These are phyloP conservation scores for Scedosporium aurantiacum DNA, from an alignment of 2,329 filamentous ascomycete genomes.

Conservation along the genomic window DNA sequence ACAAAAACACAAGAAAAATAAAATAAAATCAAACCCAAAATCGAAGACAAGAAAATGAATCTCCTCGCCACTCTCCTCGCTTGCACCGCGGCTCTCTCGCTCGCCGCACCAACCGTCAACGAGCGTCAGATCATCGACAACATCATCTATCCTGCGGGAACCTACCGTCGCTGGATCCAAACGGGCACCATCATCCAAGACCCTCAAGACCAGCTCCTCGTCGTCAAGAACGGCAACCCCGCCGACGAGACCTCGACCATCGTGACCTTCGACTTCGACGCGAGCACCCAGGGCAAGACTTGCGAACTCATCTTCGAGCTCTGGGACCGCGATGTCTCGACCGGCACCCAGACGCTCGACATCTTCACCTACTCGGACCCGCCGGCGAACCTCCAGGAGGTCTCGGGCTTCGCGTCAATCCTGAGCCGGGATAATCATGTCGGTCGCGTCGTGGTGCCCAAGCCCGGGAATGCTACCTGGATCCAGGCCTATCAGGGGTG, in stretches of 20 bases:
- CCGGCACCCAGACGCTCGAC: conserved; percentile 4
- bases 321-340: conserved; percentile 7
- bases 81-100: not conserved
- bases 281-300: conserved; percentile 5
- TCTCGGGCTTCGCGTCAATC: not conserved
- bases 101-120: not conserved
- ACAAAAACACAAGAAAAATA: too few species aligned
- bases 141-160: conserved; percentile 10
- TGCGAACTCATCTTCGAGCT: conserved; percentile 8
- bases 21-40: too few species aligned
- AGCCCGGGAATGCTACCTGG: conserved; percentile 3
- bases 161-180: conserved; percentile 7
- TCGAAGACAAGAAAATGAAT: not conserved
- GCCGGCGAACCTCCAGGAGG: not conserved
- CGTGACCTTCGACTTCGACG: conserved; percentile 7
- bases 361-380: conserved; percentile 7
- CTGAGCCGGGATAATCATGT: conserved; percentile 1
- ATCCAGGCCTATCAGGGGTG: not conserved
- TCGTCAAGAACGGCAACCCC: conserved; percentile 8
- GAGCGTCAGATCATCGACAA: conserved; percentile 7
- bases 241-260: conserved; percentile 7
- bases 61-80: not conserved
- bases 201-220: conserved; percentile 8
- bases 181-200: conserved; percentile 2
- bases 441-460: not conserved